Percentiles rank a stretch among this genome's conserved stretches.
phyloP scores from a whole-genome alignment of 176 grass and related monocot species.

The Oryza coarctata region DNA sequence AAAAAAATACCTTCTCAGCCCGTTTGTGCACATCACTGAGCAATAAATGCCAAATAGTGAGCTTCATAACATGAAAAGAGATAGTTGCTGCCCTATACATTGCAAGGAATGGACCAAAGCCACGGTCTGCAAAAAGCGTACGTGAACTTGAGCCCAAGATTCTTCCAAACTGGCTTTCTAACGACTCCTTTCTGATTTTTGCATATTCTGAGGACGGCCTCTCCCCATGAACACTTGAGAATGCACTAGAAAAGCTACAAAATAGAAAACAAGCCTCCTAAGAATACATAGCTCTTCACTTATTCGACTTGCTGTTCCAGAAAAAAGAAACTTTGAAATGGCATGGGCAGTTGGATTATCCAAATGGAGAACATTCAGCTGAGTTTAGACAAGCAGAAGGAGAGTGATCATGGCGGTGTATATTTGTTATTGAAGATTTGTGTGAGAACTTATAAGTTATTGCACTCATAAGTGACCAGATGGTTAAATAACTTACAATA shows the following conservation, averaged over 20 bases:
- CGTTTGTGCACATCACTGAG: constrained; percentile 58
- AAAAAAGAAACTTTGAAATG: not conserved
- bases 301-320: not conserved
- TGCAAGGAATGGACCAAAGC: constrained; percentile 83
- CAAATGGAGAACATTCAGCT: not conserved
- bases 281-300: not conserved
- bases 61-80: constrained; percentile 83
- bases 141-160: constrained; percentile 72
- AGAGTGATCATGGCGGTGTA: too few species aligned
- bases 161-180: constrained; percentile 76
- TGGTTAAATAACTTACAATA: too few species aligned
- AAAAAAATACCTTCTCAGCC: constrained; percentile 69
- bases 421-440: too few species aligned
- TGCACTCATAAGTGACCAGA: too few species aligned
- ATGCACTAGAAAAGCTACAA: constrained; percentile 64
- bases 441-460: not conserved
- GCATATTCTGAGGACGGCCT: constrained; percentile 86
- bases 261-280: not conserved
- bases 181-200: constrained; percentile 79
- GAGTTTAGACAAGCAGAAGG: not conserved
- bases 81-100: constrained; percentile 82
- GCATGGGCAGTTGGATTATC: not conserved
- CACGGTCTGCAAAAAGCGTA: constrained; percentile 62
- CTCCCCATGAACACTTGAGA: constrained; percentile 83
- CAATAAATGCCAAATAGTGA: constrained; percentile 79